Evolutionary conservation across 2,329 filamentous ascomycete species (phyloP).

Genomic region (Colletotrichum cereale): DNA sequence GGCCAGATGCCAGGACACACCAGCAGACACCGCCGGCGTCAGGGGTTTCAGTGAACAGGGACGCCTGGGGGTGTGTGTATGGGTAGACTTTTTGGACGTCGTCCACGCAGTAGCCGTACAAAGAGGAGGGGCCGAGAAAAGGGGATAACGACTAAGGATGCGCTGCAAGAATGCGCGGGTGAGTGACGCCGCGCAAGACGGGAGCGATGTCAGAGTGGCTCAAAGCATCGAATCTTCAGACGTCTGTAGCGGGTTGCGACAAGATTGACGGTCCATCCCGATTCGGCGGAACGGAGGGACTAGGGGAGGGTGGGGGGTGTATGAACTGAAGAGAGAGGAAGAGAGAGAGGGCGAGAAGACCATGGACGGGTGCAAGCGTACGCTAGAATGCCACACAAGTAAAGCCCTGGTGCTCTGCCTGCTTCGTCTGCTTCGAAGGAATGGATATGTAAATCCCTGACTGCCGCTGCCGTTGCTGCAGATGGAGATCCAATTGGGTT

Average conservation of each 20-base stretch:
- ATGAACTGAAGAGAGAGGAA: neutral
- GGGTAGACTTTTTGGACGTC: conserved; percentile 13
- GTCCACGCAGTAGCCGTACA: conserved; percentile 11
- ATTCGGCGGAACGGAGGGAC: conserved; percentile 41
- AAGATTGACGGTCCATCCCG: conserved; percentile 32
- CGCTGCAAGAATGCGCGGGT: neutral
- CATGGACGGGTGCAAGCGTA: conserved; percentile 26
- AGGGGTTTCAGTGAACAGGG: conserved; percentile 28
- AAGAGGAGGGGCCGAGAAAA: too few species aligned
- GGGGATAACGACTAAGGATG: neutral
- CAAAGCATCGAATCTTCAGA: conserved; percentile 39
- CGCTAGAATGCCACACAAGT: neutral
- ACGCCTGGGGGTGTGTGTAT: conserved; percentile 17
- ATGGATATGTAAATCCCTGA: neutral
- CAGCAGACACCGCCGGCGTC: conserved; percentile 4
- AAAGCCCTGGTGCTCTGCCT: neutral
- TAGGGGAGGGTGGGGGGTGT: neutral
- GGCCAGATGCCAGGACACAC: neutral
- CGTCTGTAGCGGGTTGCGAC: conserved; percentile 36
- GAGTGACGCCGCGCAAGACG: conserved; percentile 1
- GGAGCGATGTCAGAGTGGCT: conserved; percentile 19
- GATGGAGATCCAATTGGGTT: neutral
- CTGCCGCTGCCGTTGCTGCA: neutral
- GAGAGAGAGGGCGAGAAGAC: neutral
- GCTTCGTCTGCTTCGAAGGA: neutral